These are phyloP conservation scores for Pseudogymnoascus sp. DNA, from an alignment of 2,329 filamentous ascomycete species.

Conservation along the genomic window DNA sequence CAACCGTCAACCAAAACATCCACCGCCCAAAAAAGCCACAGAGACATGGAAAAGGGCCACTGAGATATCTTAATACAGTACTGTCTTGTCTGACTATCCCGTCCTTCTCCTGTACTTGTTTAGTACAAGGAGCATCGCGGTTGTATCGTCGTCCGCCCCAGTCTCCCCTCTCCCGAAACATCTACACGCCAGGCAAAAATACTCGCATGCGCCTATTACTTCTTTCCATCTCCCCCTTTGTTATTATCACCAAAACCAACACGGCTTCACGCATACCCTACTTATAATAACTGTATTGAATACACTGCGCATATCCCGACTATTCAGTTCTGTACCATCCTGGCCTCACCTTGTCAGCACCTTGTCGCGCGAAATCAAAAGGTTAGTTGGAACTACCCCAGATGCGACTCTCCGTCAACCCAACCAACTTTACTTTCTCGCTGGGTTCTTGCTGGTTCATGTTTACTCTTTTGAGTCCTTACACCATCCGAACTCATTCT, in stretches of 20 bases:
- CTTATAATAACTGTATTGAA: background rate
- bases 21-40: constrained; percentile 2
- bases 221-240: background rate
- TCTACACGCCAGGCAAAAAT: constrained; percentile 7
- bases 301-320: background rate
- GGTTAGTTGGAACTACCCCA: background rate
- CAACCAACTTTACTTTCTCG: background rate
- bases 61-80: background rate
- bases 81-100: background rate
- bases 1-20: background rate
- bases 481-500: background rate
- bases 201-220: background rate
- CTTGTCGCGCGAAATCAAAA: constrained; percentile 5
- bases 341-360: background rate
- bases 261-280: background rate
- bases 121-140: background rate
- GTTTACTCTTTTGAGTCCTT: background rate
- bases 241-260: constrained; percentile 5
- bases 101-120: background rate
- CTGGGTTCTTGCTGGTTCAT: background rate
- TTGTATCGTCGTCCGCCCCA: background rate
- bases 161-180: constrained; percentile 4
- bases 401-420: background rate
- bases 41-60: constrained; percentile 1
- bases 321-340: background rate